phyloP scores from a whole-genome alignment of 352 stramenopile species.

The Pythium folliculosum region DNA sequence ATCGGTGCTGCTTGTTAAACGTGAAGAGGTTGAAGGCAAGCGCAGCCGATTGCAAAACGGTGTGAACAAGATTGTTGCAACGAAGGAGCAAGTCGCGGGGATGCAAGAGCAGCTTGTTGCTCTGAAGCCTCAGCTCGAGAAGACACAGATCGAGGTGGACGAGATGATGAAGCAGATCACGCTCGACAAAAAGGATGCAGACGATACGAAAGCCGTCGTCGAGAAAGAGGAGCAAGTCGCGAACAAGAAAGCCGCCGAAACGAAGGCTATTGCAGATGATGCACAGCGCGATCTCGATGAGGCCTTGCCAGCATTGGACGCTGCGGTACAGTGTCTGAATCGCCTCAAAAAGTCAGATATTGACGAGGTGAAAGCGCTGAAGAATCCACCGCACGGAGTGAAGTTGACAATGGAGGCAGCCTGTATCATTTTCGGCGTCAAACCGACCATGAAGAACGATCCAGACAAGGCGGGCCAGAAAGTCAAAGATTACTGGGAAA shows the following conservation, averaged over 20 bases:
- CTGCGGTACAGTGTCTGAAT: slow-evolving; percentile 91
- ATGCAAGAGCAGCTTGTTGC: slow-evolving; percentile 93
- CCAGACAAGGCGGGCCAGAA: slow-evolving; percentile 92
- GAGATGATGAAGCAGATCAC: slow-evolving; percentile 94
- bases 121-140: slow-evolving; percentile 91
- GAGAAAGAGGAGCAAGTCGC: slow-evolving; percentile 91
- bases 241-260: slow-evolving; percentile 92
- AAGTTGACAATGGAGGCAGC: slow-evolving; percentile 91
- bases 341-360: slow-evolving; percentile 93
- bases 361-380: slow-evolving; percentile 90
- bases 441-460: slow-evolving; percentile 86
- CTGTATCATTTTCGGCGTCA: slow-evolving; percentile 95
- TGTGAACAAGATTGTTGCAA: slow-evolving; percentile 93
- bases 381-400: slow-evolving; percentile 86
- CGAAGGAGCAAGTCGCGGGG: slow-evolving; percentile 90
- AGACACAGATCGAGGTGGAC: slow-evolving; percentile 92
- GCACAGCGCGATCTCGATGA: slow-evolving; percentile 93
- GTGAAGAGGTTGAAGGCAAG: slow-evolving; percentile 87
- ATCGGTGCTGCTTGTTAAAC: slow-evolving; percentile 85
- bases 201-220: slow-evolving; percentile 90
- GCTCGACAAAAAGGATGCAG: slow-evolving; percentile 90
- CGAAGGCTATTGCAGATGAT: slow-evolving; percentile 91
- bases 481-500: slow-evolving; percentile 90
- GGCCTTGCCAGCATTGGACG: slow-evolving; percentile 90
- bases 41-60: slow-evolving; percentile 88